Percentiles rank a stretch among this genome's conserved stretches.
Conservation (phyloP, 2,329 filamentous ascomycete species). For the Claviceps arundinis region DNA sequence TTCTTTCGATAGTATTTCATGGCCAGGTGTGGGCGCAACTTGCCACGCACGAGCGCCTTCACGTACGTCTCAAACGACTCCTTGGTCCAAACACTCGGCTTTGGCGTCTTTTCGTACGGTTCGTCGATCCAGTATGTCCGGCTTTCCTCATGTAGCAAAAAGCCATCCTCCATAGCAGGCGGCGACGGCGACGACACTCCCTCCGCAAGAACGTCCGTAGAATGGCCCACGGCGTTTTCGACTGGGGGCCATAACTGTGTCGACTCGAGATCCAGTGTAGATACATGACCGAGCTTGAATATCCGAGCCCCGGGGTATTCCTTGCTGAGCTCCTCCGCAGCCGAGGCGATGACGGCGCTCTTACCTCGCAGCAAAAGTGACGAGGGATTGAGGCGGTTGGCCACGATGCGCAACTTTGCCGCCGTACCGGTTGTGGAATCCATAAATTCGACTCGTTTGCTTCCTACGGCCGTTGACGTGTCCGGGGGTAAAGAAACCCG, state of each 20-base stretch:
- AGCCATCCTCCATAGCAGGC: slow-evolving; percentile 11
- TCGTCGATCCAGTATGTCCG: slow-evolving; percentile 17
- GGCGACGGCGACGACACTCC: slow-evolving; percentile 12
- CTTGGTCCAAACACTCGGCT: slow-evolving; percentile 27
- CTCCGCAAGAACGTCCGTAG: slow-evolving; percentile 3
- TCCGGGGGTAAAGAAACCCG: slow-evolving; percentile 22
- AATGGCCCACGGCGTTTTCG: slow-evolving; percentile 13
- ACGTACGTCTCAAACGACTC: slow-evolving; percentile 30
- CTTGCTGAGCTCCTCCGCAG: slow-evolving; percentile 20
- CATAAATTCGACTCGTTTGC: slow-evolving; percentile 20
- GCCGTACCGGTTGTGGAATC: slow-evolving; percentile 21
- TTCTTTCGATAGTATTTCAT: slow-evolving; percentile 22
- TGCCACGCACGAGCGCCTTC: slow-evolving; percentile 24
- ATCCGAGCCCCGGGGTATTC: slow-evolving; percentile 19
- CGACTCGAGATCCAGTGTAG: slow-evolving; percentile 20
- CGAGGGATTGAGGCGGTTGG: slow-evolving; percentile 18
- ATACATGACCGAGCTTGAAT: slow-evolving; percentile 24
- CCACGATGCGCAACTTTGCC: slow-evolving; percentile 19
- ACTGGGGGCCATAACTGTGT: slow-evolving; percentile 24
- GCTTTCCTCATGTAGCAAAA: slow-evolving; percentile 24
- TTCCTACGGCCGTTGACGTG: slow-evolving; percentile 21
- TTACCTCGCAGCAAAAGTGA: slow-evolving; percentile 21
- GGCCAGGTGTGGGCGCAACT: slow-evolving; percentile 19
- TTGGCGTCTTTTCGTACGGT: slow-evolving; percentile 25
- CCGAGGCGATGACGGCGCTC: slow-evolving; percentile 18